Conservation (phyloP, 192 early-diverging fungal genomes). For the Entrophospora sp. region DNA sequence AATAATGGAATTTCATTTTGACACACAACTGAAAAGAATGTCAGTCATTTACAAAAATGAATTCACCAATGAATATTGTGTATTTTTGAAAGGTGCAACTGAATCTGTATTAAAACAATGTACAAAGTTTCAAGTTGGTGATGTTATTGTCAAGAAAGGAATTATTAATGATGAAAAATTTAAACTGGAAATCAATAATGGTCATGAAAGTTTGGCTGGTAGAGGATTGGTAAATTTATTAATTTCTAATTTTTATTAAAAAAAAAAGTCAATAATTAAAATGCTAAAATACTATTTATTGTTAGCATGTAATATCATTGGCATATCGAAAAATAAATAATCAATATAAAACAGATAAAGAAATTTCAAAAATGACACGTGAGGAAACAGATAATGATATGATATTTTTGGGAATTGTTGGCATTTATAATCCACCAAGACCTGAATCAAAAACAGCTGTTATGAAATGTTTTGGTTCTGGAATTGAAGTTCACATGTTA, state of each 20-base stretch:
- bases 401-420: conserved; percentile 80
- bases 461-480: conserved; percentile 75
- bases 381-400: conserved; percentile 63
- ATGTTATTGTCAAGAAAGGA: no score
- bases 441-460: conserved; percentile 57
- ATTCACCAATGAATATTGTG: conserved; percentile 31
- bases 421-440: conserved; percentile 88
- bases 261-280: no score
- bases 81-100: conserved; percentile 86
- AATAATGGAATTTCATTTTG: conserved; percentile 61
- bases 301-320: conserved; percentile 68
- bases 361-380: conserved; percentile 25
- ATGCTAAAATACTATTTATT: no score
- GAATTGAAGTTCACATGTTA: conserved; percentile 92
- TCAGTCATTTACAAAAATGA: conserved; percentile 56
- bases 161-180: conserved; percentile 32
- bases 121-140: conserved; percentile 38
- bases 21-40: conserved; percentile 84
- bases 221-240: conserved; percentile 40
- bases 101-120: conserved; percentile 80
- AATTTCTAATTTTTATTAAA: no score
- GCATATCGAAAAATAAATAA: conserved; percentile 52
- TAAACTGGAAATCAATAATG: conserved; percentile 41
- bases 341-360: conserved; percentile 28
- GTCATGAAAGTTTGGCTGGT: conserved; percentile 65